phyloP scores from a whole-genome alignment of 148 eudicot species.

The Spergularia marina region DNA sequence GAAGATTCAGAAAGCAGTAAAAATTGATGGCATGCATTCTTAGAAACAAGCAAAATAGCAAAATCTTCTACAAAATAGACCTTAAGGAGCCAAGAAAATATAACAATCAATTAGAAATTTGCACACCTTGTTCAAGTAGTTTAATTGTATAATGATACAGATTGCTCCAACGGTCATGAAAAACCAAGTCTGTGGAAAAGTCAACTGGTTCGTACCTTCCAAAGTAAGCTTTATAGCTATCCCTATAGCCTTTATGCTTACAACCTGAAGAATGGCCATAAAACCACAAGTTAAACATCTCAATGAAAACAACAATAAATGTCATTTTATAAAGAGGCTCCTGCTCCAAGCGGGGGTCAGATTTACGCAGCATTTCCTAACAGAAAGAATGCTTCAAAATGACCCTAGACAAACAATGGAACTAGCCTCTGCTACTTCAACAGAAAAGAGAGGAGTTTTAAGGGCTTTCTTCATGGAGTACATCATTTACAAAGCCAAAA shows the following conservation, averaged over 20 bases:
- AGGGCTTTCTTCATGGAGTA: background rate
- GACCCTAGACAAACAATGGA: background rate
- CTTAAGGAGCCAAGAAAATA: background rate
- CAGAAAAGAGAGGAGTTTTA: background rate
- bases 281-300: constrained; percentile 2
- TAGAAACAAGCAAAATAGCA: background rate
- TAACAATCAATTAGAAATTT: constrained; percentile 2
- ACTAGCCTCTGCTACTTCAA: background rate
- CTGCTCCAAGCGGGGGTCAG: background rate
- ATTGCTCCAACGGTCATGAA: constrained; percentile 65
- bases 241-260: constrained; percentile 97
- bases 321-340: background rate
- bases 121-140: constrained; percentile 85
- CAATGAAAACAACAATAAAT: background rate
- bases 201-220: constrained; percentile 72
- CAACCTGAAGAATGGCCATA: constrained; percentile 49
- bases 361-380: background rate
- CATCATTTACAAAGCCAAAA: background rate
- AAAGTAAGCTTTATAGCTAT: constrained; percentile 85
- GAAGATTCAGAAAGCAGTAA: background rate
- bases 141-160: constrained; percentile 75
- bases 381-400: background rate
- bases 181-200: constrained; percentile 77
- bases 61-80: background rate
- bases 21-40: background rate